A percentile compares a stretch with the other conserved stretches of the same genome.
Evolutionary conservation across 179 eudicot species (phyloP).

Genomic region (Sideroxylon spinosum): DNA sequence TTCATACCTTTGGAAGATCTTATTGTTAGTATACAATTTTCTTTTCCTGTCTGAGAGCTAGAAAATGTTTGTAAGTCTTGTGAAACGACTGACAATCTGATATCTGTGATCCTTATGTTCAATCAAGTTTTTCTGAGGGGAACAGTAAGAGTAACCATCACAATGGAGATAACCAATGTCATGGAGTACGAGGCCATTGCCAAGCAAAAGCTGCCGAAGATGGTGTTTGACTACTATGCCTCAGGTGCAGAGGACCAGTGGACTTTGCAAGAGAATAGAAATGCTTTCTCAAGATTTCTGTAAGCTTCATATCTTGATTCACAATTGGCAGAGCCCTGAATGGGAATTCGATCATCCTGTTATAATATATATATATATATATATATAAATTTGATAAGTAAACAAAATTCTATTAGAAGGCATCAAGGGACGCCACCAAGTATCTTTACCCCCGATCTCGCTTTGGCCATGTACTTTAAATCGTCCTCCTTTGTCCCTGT

Average conservation of each 20-base stretch:
- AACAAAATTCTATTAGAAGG: too few species aligned
- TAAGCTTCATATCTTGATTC: conserved; percentile 23
- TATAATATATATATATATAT: background rate
- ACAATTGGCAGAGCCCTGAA: background rate
- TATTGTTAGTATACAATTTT: background rate
- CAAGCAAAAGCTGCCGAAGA: conserved; percentile 92
- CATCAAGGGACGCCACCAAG: too few species aligned
- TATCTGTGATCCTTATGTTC: conserved; percentile 1
- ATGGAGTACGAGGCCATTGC: conserved; percentile 89
- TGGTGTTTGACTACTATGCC: conserved; percentile 92
- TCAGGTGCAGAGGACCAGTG: conserved; percentile 99
- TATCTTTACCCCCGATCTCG: too few species aligned
- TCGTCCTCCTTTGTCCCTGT: too few species aligned
- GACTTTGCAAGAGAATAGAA: conserved; percentile 91
- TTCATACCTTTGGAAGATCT: conserved; percentile 3
- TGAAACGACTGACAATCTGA: background rate
- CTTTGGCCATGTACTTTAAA: too few species aligned
- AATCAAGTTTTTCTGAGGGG: conserved; percentile 26
- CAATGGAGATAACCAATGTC: conserved; percentile 79
- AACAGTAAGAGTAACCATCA: conserved; percentile 11
- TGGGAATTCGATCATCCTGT: background rate
- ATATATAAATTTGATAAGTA: background rate
- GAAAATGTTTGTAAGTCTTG: background rate
- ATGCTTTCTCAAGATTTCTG: conserved; percentile 95
- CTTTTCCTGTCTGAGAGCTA: conserved; percentile 1